These are phyloP conservation scores for Trypanosoma avium DNA, from an alignment of 208 protist genomes.

Conservation along the genomic window DNA sequence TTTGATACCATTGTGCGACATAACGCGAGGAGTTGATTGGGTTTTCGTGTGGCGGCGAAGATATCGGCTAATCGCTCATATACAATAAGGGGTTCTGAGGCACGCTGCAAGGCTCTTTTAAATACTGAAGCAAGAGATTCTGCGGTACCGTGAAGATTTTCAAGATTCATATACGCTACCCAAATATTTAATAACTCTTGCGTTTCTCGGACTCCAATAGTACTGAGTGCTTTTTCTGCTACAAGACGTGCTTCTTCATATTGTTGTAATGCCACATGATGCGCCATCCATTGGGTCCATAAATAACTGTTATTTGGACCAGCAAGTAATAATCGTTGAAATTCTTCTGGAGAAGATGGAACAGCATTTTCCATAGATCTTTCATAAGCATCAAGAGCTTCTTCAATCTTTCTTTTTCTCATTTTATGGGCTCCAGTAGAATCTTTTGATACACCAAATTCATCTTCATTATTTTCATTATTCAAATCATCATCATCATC, in stretches of 20 bases:
- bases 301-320: constrained; percentile 92
- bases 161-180: constrained; percentile 93
- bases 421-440: constrained; percentile 22
- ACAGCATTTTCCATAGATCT: constrained; percentile 60
- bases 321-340: constrained; percentile 84
- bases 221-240: constrained; percentile 88
- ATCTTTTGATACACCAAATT: constrained; percentile 20
- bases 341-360: constrained; percentile 87
- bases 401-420: constrained; percentile 72
- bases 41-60: constrained; percentile 70
- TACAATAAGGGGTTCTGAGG: constrained; percentile 54
- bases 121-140: constrained; percentile 89
- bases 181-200: constrained; percentile 92
- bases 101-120: constrained; percentile 70
- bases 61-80: constrained; percentile 90
- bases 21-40: constrained; percentile 74
- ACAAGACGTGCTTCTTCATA: constrained; percentile 89
- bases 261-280: constrained; percentile 81
- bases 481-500: neutral
- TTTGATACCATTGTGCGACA: constrained; percentile 84
- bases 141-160: constrained; percentile 90
- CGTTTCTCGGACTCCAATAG: constrained; percentile 82
- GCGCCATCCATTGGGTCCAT: constrained; percentile 94
- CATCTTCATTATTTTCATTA: constrained; percentile 7
- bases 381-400: constrained; percentile 87